Base-by-base conservation (phyloP, 495 filamentous ascomycete genomes). In the Sordaria brevicollis region DNA sequence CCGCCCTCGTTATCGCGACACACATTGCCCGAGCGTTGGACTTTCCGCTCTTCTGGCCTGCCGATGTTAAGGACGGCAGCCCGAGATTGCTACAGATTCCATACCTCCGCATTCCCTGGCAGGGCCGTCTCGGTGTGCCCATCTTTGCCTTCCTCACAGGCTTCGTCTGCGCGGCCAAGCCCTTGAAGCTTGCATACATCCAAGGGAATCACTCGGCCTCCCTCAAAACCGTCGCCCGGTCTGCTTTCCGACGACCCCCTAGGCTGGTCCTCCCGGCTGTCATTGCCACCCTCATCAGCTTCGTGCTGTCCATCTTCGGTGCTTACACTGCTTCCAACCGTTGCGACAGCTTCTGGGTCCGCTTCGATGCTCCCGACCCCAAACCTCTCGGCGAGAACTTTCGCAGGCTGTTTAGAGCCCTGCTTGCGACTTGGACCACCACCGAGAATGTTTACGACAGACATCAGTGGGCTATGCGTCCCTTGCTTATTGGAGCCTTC, bases 101-200 rank as follows among this genome's bases (percentile, higher is more conserved):
- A 13, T 80, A 89, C 68, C 74, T 90, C n/a, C 87, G 89, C 8
- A 84, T 90, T 33, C 84, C 87, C 9, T 84, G 82, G 80, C 89
- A 90, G 75, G 89, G 87, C 39, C 84, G 86, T 65, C 81, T 89
- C 34, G 88, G 89, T 65, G 87, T 91, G 36, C 84, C 88, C 38
- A 87, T 89, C 70, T 91, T 91, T 76, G 86, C 87, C 67, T 86
- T 91, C 70, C 78, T 91, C 35, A 89, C 89, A 3, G 89, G 88
- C 70, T 91, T 89, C 74, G 88, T 91, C 21, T 89, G 87, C 76
- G 86, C 88, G 8, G 76, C 89, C 69, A 89, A 89, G 75, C 88
- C 89, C 0, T 76, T 91, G 10, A 88, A 88, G 70, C 86, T 78
- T 11, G 78, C 86, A 71, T 81, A 83, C 33, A 84, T 84, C 5